These are phyloP conservation scores for Royoungia palumana DNA, from an alignment of 768 basidiomycete genomes.

Conservation along the genomic window DNA sequence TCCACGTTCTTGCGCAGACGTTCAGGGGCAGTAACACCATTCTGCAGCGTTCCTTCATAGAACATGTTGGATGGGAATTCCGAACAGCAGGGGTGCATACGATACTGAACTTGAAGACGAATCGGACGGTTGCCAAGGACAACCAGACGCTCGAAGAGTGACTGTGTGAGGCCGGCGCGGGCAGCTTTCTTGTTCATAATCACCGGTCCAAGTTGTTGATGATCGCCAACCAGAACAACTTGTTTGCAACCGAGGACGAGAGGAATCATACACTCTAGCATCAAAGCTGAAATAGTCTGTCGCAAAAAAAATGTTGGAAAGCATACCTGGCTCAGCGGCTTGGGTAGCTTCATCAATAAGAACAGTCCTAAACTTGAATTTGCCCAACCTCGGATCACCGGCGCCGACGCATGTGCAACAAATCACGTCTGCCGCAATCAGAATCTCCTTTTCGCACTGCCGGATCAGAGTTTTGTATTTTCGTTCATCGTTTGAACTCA, in stretches of 20 bases:
- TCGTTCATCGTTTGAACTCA: constrained; percentile 94
- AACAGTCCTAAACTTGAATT: constrained; percentile 97
- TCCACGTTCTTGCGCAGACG: constrained; percentile 96
- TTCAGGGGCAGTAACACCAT: constrained; percentile 98
- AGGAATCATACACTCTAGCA: constrained; percentile 97
- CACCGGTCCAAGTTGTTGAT: constrained; percentile 95
- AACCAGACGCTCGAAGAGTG: constrained; percentile 95
- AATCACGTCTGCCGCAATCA: constrained; percentile 93
- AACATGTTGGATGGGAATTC: constrained; percentile 99
- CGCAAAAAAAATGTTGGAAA: neutral
- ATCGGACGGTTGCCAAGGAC: constrained; percentile 95
- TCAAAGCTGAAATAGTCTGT: constrained; percentile 8
- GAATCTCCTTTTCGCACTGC: constrained; percentile 96
- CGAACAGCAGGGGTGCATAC: constrained; percentile 99
- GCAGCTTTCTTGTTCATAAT: constrained; percentile 99
- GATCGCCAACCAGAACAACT: constrained; percentile 96
- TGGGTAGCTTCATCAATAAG: constrained; percentile 99
- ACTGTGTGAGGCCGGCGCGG: constrained; percentile 96
- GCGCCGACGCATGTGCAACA: constrained; percentile 98
- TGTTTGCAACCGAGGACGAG: constrained; percentile 98
- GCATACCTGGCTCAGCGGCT: constrained; percentile 89
- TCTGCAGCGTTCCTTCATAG: constrained; percentile 98
- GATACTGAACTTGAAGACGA: constrained; percentile 98
- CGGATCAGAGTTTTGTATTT: constrained; percentile 96
- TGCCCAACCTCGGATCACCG: constrained; percentile 92